Conservation (phyloP, 768 basidiomycete genomes). For the Nevesoporus exiguus region DNA sequence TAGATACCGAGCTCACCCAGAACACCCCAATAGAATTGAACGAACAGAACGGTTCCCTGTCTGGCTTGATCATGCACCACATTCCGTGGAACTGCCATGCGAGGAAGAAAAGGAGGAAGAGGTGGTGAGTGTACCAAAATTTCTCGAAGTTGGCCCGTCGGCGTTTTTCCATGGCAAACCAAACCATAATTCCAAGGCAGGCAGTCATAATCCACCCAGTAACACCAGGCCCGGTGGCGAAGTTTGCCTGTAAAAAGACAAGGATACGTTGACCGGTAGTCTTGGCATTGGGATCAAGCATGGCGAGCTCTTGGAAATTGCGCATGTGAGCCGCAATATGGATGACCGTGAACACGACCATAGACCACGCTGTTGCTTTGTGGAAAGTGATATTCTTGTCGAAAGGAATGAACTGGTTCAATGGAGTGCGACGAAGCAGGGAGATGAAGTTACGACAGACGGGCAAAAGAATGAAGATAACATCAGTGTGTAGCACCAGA, state of each 20-base stretch:
- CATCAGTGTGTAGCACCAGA: slow-evolving; percentile 86
- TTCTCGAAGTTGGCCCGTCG: slow-evolving; percentile 77
- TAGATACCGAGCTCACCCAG: slow-evolving; percentile 60
- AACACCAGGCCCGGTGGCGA: slow-evolving; percentile 73
- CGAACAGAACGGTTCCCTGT: slow-evolving; percentile 84
- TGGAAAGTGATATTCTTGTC: slow-evolving; percentile 92
- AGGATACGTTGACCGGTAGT: slow-evolving; percentile 53
- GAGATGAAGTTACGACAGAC: slow-evolving; percentile 96
- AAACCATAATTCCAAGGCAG: slow-evolving; percentile 75
- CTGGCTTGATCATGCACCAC: slow-evolving; percentile 96
- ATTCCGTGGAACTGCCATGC: slow-evolving; percentile 94
- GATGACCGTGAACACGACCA: slow-evolving; percentile 70
- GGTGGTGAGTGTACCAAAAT: slow-evolving; percentile 88
- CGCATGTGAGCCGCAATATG: slow-evolving; percentile 85
- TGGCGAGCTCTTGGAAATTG: slow-evolving; percentile 71
- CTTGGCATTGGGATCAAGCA: slow-evolving; percentile 49
- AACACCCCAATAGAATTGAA: slow-evolving; percentile 86
- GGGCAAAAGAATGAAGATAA: slow-evolving; percentile 90
- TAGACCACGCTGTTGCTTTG: slow-evolving; percentile 89
- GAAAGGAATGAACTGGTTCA: slow-evolving; percentile 87
- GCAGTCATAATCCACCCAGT: slow-evolving; percentile 90
- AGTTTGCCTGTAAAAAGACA: slow-evolving; percentile 78
- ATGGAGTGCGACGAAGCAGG: slow-evolving; percentile 76
- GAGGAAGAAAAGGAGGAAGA: slow-evolving; percentile 92
- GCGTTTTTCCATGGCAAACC: slow-evolving; percentile 78